phyloP scores from a whole-genome alignment of 1,139 yeast species.

The Hansenula lynferdii region DNA sequence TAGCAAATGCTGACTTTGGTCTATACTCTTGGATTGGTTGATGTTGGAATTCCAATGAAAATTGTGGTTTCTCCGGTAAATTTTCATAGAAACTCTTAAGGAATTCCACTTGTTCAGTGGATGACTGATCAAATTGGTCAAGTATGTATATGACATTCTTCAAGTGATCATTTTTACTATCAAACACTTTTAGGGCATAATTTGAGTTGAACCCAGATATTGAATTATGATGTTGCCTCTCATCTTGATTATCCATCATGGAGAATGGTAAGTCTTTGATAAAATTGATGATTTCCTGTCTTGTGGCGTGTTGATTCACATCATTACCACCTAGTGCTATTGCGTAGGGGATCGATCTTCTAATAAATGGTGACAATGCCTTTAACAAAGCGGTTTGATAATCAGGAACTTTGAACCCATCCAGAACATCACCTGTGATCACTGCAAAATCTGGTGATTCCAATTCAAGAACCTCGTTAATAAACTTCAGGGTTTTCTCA shows the following conservation, averaged over 20 bases:
- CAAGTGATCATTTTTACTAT: slow-evolving; percentile 7
- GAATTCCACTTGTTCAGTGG: slow-evolving; percentile 1
- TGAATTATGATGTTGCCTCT: slow-evolving; percentile 3
- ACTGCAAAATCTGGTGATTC: slow-evolving; percentile 83
- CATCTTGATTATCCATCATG: slow-evolving; percentile 4
- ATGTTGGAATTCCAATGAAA: slow-evolving; percentile 38
- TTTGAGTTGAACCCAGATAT: slow-evolving; percentile 7
- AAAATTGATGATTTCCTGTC: slow-evolving; percentile 19
- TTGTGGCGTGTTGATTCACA: slow-evolving; percentile 14
- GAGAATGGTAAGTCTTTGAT: slow-evolving; percentile 21
- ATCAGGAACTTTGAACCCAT: slow-evolving; percentile 66
- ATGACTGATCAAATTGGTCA: slow-evolving; percentile 7
- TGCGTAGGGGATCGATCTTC: slow-evolving; percentile 72
- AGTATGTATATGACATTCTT: slow-evolving; percentile 14
- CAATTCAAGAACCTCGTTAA: slow-evolving; percentile 56
- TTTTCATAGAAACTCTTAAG: slow-evolving; percentile 6
- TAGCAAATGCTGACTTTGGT: slow-evolving; percentile 42
- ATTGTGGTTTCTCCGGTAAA: slow-evolving; percentile 11
- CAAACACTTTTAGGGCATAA: slow-evolving; percentile 14
- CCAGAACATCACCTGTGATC: slow-evolving; percentile 72
- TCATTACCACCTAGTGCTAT: slow-evolving; percentile 68
- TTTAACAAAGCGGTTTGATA: slow-evolving; percentile 74
- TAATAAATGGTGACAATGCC: slow-evolving; percentile 67
- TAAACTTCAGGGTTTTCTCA: slow-evolving; percentile 54
- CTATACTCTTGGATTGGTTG: slow-evolving; percentile 49